Evolutionary conservation across 306 rosid species (phyloP).

Genomic region (Comarum palustre): DNA sequence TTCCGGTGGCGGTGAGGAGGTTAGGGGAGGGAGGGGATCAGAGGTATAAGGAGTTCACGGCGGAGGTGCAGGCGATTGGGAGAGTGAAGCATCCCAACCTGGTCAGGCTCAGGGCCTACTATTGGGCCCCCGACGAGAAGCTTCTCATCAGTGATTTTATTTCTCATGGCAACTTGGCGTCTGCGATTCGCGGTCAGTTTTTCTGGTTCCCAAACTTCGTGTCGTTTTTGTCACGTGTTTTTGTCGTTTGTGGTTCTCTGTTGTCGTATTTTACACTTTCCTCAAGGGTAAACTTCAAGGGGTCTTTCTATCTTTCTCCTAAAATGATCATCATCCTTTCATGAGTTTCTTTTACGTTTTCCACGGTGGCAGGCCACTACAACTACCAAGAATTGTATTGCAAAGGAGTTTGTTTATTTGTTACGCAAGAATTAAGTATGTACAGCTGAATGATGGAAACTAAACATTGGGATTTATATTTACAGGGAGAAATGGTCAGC

Average conservation of each 20-base stretch:
- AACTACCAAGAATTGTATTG: background rate
- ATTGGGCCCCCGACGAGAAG: constrained; percentile 98
- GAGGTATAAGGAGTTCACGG: constrained; percentile 82
- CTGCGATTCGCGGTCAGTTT: constrained; percentile 71
- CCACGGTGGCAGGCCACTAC: constrained; percentile 5
- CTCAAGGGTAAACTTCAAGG: background rate
- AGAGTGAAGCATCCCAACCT: constrained; percentile 85
- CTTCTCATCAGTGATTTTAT: constrained; percentile 89
- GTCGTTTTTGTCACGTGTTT: background rate
- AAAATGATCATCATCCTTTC: constrained; percentile 9
- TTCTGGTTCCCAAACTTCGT: background rate
- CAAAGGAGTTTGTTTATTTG: background rate
- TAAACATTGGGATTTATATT: background rate
- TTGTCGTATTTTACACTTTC: background rate
- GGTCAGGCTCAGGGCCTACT: constrained; percentile 78
- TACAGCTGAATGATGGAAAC: background rate
- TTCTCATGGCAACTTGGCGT: constrained; percentile 78
- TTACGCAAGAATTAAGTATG: constrained; percentile 8
- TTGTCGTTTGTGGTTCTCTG: background rate
- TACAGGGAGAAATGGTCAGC: constrained; percentile 75
- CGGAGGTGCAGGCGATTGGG: constrained; percentile 91
- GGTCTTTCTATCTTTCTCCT: background rate
- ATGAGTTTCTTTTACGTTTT: constrained; percentile 4
- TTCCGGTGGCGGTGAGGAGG: constrained; percentile 96
- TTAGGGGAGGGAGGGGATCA: constrained; percentile 96